Evolutionary conservation across 2,329 filamentous ascomycete species (phyloP), one percentile per base, ranked within the genome.

Genomic region (Coniochaeta sp.): DNA sequence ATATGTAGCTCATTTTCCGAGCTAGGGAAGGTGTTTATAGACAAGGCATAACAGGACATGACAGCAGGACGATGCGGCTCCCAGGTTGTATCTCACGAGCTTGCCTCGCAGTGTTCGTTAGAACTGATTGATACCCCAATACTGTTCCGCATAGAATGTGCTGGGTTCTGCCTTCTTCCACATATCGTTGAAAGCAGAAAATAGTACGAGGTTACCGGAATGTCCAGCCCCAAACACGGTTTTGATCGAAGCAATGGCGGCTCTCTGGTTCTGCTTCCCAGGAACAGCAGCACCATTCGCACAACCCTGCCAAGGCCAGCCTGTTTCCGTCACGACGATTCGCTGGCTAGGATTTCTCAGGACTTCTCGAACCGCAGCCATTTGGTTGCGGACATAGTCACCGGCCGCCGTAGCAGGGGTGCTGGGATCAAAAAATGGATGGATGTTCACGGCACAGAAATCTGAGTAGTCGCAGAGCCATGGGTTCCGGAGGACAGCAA

Each of bases 361-460:
- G 63, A 74, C 75, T 52, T 71, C 70, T 62, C 73, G 72, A 42
- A 85, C 72, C 28, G 70, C 71, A 12, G 68, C 62, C 30, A 84
- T 81, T 63, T 87, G 85, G 28, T 78, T 76, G 42, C 78, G 72
- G 42, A 92, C 82, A 72, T 91, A 96, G 0, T 71, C 66, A 3
- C 91, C 91, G 2, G 91, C 86, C 34, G 83, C 73, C 0, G 76
- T 73, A 1, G 90, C 82, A 1, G 73, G 71, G 28, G 83, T 82
- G 55, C 82, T 83, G 3, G 79, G 73, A 66, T 96, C 89, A 72
- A 95, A 96, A 81, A 92, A 96, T 14, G 91, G 84, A 73, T 96
- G 91, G 65, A 86, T 84, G 74, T 96, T 96, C 70, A 89, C 83
- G 17, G 90, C 89, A 68, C 88, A 91, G 75, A 89, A 90, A 69